Evolutionary conservation across 306 rosid genomes (phyloP), one percentile per base, ranked within the genome.

Genomic region (Boehmeria nivea): DNA sequence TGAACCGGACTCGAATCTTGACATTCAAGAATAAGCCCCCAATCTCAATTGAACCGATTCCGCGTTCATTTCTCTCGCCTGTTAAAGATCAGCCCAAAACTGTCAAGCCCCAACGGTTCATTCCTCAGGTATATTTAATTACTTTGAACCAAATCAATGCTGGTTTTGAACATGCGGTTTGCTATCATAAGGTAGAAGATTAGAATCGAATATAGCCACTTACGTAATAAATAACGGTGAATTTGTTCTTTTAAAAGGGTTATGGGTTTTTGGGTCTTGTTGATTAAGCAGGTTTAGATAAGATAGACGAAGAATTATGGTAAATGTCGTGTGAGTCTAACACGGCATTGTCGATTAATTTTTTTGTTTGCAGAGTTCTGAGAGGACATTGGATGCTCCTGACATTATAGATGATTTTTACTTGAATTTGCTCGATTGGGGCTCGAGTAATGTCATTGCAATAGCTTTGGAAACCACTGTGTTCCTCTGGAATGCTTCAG

Each of bases 341-440:
- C n/a, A n/a, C n/a, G n/a, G n/a, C n/a, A n/a, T n/a, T n/a, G n/a
- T n/a, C n/a, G 36, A 31, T 31, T 6, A 31, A 31, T 31, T 6
- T 31, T 31, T 1, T 4, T 31, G 36, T 31, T 24, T 24, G 34
- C 49, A 79, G 84, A 77, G 71, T 54, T 68, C 80, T 19, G 84
- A 79, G 69, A 85, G 71, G 77, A 79, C 54, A 5, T 50, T 50
- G 54, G 54, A 50, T 50, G 95, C 85, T 51, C 87, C 83, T 2
- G 80, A 63, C 36, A 58, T 82, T 1, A 21, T 73, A 8, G 87
- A 86, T 22, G 89, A 86, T 47, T 86, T 72, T 60, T 80, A 78
- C 67, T 24, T 50, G 54, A 50, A 50, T 50, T 24, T 78, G 24
- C 67, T 82, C 10, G 87, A 86, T 22, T 82, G 89, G 95, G 77